Evolutionary conservation across 208 protist species (phyloP).

Genomic region (Acanthamoeba healyi): DNA sequence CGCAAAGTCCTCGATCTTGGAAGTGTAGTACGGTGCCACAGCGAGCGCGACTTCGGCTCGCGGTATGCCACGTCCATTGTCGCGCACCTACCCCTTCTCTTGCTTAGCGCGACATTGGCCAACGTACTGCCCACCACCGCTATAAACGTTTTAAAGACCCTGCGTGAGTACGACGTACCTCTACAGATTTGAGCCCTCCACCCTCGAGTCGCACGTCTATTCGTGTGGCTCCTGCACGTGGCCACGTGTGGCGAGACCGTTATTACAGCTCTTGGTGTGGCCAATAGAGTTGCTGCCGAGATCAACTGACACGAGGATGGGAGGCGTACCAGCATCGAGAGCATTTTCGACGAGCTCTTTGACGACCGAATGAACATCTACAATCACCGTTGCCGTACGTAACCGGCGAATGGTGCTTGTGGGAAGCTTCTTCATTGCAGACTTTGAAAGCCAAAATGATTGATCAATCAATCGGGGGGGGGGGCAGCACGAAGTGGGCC

Average conservation of each 20-base stretch:
- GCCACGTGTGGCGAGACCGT: too few species aligned
- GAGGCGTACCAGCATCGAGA: constrained; percentile 70
- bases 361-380: constrained; percentile 53
- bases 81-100: background rate
- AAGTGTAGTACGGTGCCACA: constrained; percentile 39
- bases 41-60: background rate
- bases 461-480: too few species aligned
- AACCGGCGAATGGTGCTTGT: background rate
- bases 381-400: constrained; percentile 36
- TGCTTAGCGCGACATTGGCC: background rate
- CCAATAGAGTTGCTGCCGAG: too few species aligned
- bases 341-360: constrained; percentile 78
- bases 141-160: background rate
- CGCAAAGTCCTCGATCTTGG: constrained; percentile 38
- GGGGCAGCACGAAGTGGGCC: too few species aligned
- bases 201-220: constrained; percentile 69
- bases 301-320: background rate
- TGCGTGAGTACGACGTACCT: too few species aligned
- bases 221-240: background rate
- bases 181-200: constrained; percentile 14
- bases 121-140: background rate
- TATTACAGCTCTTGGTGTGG: too few species aligned
- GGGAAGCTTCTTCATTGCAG: constrained; percentile 62
- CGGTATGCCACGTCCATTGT: constrained; percentile 70
- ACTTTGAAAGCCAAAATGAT: too few species aligned